Conservation (phyloP, 2,329 filamentous ascomycete genomes). For the Byssochlamys sp. region DNA sequence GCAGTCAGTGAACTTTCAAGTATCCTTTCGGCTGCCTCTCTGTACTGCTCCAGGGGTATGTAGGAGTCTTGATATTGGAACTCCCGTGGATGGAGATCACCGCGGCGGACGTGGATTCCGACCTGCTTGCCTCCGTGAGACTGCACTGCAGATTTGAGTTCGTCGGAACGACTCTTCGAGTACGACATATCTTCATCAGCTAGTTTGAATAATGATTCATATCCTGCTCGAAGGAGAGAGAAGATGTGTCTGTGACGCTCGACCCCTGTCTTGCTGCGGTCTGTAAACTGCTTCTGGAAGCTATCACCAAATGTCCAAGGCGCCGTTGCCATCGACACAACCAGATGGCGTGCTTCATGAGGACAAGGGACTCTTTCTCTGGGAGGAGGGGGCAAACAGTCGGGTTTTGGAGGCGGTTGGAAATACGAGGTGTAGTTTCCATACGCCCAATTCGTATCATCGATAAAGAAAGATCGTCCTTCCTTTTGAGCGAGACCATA, state of each 20-base stretch:
- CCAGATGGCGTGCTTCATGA: constrained; percentile 61
- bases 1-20: constrained; percentile 35
- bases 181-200: constrained; percentile 57
- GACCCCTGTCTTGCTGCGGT: constrained; percentile 41
- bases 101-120: constrained; percentile 69
- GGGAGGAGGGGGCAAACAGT: constrained; percentile 61
- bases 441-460: constrained; percentile 76
- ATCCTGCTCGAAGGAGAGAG: constrained; percentile 58
- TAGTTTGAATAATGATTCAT: constrained; percentile 64
- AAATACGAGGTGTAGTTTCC: constrained; percentile 68
- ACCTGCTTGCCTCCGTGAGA: constrained; percentile 47
- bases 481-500: constrained; percentile 71
- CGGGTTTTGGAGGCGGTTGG: constrained; percentile 52
- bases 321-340: constrained; percentile 62
- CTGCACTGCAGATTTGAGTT: constrained; percentile 41
- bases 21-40: constrained; percentile 48
- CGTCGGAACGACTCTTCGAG: constrained; percentile 48
- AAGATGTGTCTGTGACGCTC: constrained; percentile 54
- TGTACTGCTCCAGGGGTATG: constrained; percentile 62
- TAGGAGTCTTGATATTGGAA: constrained; percentile 69
- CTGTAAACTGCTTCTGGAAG: constrained; percentile 47
- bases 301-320: constrained; percentile 53
- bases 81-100: constrained; percentile 68
- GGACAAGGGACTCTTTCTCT: constrained; percentile 74
- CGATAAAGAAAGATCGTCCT: constrained; percentile 68